Evolutionary conservation across 257 asterid genomes (phyloP).

Genomic region (Cinchona pubescens): DNA sequence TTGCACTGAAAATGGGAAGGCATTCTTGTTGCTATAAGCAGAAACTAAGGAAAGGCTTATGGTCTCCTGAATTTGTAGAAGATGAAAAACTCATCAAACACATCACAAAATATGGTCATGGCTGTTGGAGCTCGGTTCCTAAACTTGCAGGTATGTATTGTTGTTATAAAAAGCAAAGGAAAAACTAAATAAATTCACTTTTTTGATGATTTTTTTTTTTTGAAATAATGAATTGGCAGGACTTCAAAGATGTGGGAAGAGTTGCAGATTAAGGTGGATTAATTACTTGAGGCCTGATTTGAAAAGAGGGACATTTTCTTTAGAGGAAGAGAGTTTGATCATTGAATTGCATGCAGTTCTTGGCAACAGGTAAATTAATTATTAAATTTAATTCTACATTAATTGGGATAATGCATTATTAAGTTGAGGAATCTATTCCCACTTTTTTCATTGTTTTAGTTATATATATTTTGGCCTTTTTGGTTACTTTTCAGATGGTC

Average conservation of each 20-base stretch:
- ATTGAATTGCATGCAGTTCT: constrained; percentile 86
- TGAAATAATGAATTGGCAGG: constrained; percentile 27
- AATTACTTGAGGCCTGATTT: constrained; percentile 90
- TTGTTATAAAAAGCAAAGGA: not conserved
- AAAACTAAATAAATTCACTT: too few species aligned
- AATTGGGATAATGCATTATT: too few species aligned
- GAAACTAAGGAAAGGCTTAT: constrained; percentile 86
- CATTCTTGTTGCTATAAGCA: constrained; percentile 91
- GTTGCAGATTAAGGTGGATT: constrained; percentile 89
- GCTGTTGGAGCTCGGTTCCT: constrained; percentile 98
- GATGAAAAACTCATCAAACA: constrained; percentile 88
- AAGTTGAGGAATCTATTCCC: too few species aligned
- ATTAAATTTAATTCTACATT: too few species aligned
- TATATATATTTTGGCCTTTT: too few species aligned
- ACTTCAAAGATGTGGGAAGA: constrained; percentile 93
- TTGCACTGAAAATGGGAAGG: constrained; percentile 63
- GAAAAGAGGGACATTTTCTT: constrained; percentile 85
- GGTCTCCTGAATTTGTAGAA: constrained; percentile 99
- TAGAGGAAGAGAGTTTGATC: constrained; percentile 76
- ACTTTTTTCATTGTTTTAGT: too few species aligned
- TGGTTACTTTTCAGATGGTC: constrained; percentile 98
- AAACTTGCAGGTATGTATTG: constrained; percentile 64
- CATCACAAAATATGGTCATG: constrained; percentile 77
- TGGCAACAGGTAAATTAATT: constrained; percentile 99
- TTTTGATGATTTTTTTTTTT: too few species aligned